Base-by-base conservation (phyloP, 441 rosid genomes). In the Croton laevigatus region DNA sequence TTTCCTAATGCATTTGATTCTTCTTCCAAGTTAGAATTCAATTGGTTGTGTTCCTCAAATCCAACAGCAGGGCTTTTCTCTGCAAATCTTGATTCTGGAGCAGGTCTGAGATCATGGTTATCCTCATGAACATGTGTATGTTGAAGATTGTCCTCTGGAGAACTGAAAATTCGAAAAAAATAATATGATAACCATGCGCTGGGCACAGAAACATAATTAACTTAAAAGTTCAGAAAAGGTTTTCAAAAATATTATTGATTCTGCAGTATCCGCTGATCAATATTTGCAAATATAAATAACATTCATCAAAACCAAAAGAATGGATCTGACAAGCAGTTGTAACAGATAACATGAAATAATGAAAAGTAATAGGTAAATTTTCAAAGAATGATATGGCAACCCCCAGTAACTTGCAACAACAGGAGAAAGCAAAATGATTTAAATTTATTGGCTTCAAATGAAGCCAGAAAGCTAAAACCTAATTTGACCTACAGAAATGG, bases 131-230 rank as follows among this genome's bases (percentile, higher is more conserved):
- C 74, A 71, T 81, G 84, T 62, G 74, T 75, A 69, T 66, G 84
- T 48, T 69, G 87, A 71, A 48, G 74, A 74, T 75, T 76, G 49
- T 87, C 94, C 81, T 86, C 97, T 20, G 94, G 92, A 48, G 96
- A 91, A 81, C 99, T 96, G 89, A 73, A 78, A 73, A 75, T 66
- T 23, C 62, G 59, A 52, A 49, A 37, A 66, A 57, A 77, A n/a
- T n/a, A 55, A 70, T 65, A 8, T 52, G 36, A 60, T 40, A 42
- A 49, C 3, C 40, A 53, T 38, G 68, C 42, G 44, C 57, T 37
- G 19, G 8, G n/a, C 14, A 61, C 27, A 48, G 12, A 40, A 20
- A 32, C 22, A 54, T 32, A 63, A 38, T 60, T 32, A 37, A 20
- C 69, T 58, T 45, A 55, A 64, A 9, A 17, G 11, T 22, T n/a